phyloP scores from a whole-genome alignment of 306 rosid genomes.

The Prunus padus region DNA sequence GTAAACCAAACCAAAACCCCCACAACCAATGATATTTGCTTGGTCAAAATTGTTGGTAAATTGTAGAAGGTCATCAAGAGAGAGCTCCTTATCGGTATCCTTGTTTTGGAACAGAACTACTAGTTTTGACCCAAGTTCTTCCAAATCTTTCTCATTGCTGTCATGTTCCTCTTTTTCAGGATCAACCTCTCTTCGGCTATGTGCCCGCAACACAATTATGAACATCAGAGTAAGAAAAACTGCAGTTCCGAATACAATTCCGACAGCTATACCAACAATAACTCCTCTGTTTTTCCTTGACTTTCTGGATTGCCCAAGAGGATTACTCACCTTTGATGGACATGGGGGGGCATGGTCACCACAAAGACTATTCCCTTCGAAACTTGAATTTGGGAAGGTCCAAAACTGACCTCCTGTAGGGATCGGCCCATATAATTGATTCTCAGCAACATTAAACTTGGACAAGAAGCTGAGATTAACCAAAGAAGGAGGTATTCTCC shows the following conservation, averaged over 20 bases:
- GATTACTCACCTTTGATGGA: neutral
- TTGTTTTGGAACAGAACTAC: constrained; percentile 38
- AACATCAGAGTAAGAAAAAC: constrained; percentile 26
- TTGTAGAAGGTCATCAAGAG: constrained; percentile 38
- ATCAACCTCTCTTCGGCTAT: constrained; percentile 32
- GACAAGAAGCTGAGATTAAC: constrained; percentile 44
- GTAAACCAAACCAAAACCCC: constrained; percentile 52
- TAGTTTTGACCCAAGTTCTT: constrained; percentile 30
- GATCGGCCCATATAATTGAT: constrained; percentile 43
- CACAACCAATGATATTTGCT: constrained; percentile 42
- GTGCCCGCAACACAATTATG: constrained; percentile 25
- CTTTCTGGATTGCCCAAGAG: neutral
- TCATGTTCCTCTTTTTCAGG: constrained; percentile 28
- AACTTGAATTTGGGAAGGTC: constrained; percentile 52
- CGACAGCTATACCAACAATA: constrained; percentile 33
- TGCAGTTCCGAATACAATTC: constrained; percentile 24
- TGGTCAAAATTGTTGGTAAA: constrained; percentile 36
- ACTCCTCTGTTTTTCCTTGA: constrained; percentile 11
- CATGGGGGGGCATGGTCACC: constrained; percentile 33
- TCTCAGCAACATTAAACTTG: constrained; percentile 46
- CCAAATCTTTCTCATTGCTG: constrained; percentile 23
- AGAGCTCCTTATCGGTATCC: constrained; percentile 34
- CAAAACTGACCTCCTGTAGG: constrained; percentile 47
- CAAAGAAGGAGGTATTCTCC: constrained; percentile 40
- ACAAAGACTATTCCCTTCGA: constrained; percentile 45